Conservation (phyloP, 169 alveolate species). For the Plasmodium gallinaceum region DNA sequence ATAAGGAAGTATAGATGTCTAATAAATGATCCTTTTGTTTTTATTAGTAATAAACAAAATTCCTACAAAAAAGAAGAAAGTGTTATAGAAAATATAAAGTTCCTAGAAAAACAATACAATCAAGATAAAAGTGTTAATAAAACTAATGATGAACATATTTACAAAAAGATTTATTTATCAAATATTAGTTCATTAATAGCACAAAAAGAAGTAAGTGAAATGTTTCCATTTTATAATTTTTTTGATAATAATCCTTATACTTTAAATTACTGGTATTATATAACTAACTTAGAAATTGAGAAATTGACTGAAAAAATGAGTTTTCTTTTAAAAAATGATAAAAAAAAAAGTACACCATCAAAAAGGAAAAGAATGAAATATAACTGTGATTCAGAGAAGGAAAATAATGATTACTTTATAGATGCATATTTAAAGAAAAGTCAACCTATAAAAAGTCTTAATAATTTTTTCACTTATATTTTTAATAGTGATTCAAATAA, state of each 20-base stretch:
- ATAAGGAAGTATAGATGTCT: slow-evolving; percentile 73
- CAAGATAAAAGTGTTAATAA: not conserved
- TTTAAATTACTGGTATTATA: slow-evolving; percentile 18
- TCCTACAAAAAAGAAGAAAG: not conserved
- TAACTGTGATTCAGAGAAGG: not conserved
- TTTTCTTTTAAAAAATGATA: not conserved
- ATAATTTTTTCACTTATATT: slow-evolving; percentile 1
- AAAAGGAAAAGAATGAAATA: not conserved
- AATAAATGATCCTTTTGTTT: slow-evolving; percentile 36
- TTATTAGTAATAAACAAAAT: slow-evolving; percentile 3
- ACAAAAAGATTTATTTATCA: not conserved
- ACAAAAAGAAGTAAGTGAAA: slow-evolving; percentile 57
- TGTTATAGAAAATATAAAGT: not conserved
- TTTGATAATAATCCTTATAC: slow-evolving; percentile 60
- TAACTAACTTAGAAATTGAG: slow-evolving; percentile 20
- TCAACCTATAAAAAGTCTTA: slow-evolving; percentile 56
- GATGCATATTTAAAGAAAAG: slow-evolving; percentile 40
- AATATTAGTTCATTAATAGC: slow-evolving; percentile 30
- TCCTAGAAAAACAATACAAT: not conserved
- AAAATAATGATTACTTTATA: slow-evolving; percentile 21
- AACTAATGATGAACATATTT: not conserved
- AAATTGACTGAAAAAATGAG: slow-evolving; percentile 18
- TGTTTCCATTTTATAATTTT: slow-evolving; percentile 71
- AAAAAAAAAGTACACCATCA: not conserved
- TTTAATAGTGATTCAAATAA: not conserved